Evolutionary conservation across 1,139 yeast species (phyloP), one percentile per base, ranked within the genome.

Genomic region (Sugiyamaella grinbergsii): DNA sequence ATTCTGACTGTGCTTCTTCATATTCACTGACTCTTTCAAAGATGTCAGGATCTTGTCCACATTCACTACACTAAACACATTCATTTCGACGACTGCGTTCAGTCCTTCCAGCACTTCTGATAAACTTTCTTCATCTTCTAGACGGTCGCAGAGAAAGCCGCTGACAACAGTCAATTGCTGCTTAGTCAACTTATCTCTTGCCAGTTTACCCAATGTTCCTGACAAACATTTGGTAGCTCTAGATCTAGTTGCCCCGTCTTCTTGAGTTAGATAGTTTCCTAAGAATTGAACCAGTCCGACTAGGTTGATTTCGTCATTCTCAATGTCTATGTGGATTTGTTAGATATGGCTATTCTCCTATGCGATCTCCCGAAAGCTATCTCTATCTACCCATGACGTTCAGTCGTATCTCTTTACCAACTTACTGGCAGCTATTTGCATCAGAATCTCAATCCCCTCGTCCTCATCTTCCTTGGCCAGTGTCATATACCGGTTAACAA

Each of bases 91-190:
- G 20, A 89, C 68, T 1, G 81, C 70, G n/a, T 65, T 64, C 8
- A 91, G 61, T 0, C 90, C 90, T 15, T 66, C 66, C 5, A 85
- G 69, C 0, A 83, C 78, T 52, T 80, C 78, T 34, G 70, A 71
- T 28, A 82, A 65, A 43, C 85, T 75, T 5, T 73, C 71, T 11
- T 75, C 72, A 62, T 91, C 97, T 19, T 82, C 85, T 34, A 88
- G 65, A 57, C 91, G 83, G 28, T 81, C 81, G 26, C 77, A 58
- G 54, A 81, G 76, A 63, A 91, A 91, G 7, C 79, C 81, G 20
- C 80, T 66, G 49, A 91, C 73, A 11, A 89, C 96, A 22, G 63
- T 68, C 13, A 86, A 72, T 60, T 89, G 96, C 56, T 83, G 84
- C 39, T 76, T 74, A 13, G 78, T 69, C 22, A 89, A 67, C 33